Evolutionary conservation across 164 flowering plant species (phyloP).

Genomic region (Dillenia turbinata): DNA sequence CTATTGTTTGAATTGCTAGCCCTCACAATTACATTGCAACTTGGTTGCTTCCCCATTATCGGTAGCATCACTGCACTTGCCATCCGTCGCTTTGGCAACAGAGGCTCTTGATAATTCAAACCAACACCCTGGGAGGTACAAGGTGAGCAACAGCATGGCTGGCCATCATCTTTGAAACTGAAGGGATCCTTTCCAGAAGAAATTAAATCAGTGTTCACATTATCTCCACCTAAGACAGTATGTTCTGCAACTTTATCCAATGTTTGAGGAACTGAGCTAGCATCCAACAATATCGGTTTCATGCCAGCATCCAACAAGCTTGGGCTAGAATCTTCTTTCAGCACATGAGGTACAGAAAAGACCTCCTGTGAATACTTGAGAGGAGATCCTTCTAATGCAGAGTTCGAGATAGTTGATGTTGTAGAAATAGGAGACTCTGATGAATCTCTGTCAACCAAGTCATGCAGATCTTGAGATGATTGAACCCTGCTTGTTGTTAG

Average conservation of each 20-base stretch:
- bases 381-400: conserved; percentile 21
- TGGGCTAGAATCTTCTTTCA: conserved; percentile 18
- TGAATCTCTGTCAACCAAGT: conserved; percentile 36
- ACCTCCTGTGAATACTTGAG: conserved; percentile 19
- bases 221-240: conserved; percentile 16
- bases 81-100: conserved; percentile 26
- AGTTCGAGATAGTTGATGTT: conserved; percentile 49
- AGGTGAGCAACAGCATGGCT: conserved; percentile 53
- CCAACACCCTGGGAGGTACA: conserved; percentile 26
- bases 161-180: conserved; percentile 29
- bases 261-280: conserved; percentile 11
- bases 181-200: conserved; percentile 25
- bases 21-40: conserved; percentile 6
- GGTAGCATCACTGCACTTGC: conserved; percentile 22
- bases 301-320: conserved; percentile 15
- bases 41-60: conserved; percentile 24
- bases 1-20: conserved; percentile 12
- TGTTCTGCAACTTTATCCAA: conserved; percentile 19
- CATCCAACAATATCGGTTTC: conserved; percentile 17
- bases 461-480: conserved; percentile 42
- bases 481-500: conserved; percentile 39
- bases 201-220: conserved; percentile 8
- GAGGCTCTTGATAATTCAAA: conserved; percentile 37
- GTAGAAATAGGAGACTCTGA: conserved; percentile 61
- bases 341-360: conserved; percentile 14